A percentile compares a stretch with the other conserved stretches of the same genome.
Evolutionary conservation across 164 flowering plant species (phyloP).

Genomic region (Annona squamosa): DNA sequence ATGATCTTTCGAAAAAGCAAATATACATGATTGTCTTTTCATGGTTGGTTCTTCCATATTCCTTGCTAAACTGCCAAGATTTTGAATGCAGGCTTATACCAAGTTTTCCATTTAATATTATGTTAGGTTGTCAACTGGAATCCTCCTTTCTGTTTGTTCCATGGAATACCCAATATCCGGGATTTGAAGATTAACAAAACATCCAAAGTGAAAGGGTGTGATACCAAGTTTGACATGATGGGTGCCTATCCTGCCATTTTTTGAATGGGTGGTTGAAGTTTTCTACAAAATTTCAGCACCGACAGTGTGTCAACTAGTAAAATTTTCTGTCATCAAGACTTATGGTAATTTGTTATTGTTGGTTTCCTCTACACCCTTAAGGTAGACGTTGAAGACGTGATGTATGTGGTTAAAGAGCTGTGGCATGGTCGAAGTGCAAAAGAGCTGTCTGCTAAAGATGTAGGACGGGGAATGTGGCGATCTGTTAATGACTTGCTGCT

Average conservation of each 20-base stretch:
- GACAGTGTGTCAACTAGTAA: background rate
- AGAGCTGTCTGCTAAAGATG: slow-evolving; percentile 54
- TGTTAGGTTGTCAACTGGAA: background rate
- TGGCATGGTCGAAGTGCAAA: slow-evolving; percentile 94
- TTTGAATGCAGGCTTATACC: background rate
- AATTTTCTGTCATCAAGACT: background rate
- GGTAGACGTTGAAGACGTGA: slow-evolving; percentile 94
- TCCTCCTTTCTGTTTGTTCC: background rate
- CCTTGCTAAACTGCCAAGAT: background rate
- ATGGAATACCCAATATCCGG: background rate
- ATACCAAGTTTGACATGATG: background rate
- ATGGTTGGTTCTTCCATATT: background rate
- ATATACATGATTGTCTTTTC: background rate
- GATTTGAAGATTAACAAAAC: background rate
- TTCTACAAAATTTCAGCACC: background rate
- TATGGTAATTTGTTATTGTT: slow-evolving; percentile 10
- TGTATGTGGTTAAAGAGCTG: slow-evolving; percentile 76
- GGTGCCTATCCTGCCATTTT: background rate
- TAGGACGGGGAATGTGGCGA: slow-evolving; percentile 97
- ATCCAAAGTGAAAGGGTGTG: background rate
- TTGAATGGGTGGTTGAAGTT: background rate
- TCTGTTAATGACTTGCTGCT: slow-evolving; percentile 89
- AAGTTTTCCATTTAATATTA: background rate
- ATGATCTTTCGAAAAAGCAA: background rate
- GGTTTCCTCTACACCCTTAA: slow-evolving; percentile 19